Base-by-base conservation (phyloP, 495 filamentous ascomycete genomes). In the Neohortaea acidophila region DNA sequence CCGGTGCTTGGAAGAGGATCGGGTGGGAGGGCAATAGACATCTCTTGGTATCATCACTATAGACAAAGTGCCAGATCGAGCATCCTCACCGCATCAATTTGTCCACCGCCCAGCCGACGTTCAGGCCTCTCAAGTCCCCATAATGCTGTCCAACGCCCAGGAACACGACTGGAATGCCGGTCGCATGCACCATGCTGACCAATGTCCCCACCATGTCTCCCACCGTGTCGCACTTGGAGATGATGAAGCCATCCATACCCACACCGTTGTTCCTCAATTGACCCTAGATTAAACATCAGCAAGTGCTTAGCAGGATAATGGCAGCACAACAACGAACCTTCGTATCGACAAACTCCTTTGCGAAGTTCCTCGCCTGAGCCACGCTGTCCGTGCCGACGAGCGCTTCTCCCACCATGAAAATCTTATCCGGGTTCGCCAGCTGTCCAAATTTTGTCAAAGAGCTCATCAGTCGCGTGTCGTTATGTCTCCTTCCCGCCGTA, bases 381-480 rank as follows among this genome's bases (percentile, higher is more conserved):
- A 97, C 91, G 14, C 79, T 82, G 57, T 97, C 91, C 7, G 79
- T 87, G 17, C 89, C 89, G 2, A 96, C 91, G 6, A 97, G 68
- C 15, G 89, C 89, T 70, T 97, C 89, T 41, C 85, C 89, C 54
- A 97, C 89, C 89, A 97, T 96, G 51, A 97, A 70, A 43, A 96
- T 94, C 67, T 97, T 96, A 57, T 97, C 86, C 2, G 91, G 91
- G 36, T 84, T 68, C 6, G 89, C 89, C 52, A 94, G 79, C 52
- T 92, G 89, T 47, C 81, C 89, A 53, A 97, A 97, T 51, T 96
- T 96, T 64, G 94, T 87, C 25, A 97, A 63, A 3, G 76, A 83
- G 12, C 79, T 84, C 91, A 97, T 96, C 39, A 97, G 68, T 0
- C 89, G 74, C 53, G 83, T 73, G 55, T 97, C 89, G 52, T 97